phyloP scores from a whole-genome alignment of 345 rosid genomes.

The Populus euphratica region DNA sequence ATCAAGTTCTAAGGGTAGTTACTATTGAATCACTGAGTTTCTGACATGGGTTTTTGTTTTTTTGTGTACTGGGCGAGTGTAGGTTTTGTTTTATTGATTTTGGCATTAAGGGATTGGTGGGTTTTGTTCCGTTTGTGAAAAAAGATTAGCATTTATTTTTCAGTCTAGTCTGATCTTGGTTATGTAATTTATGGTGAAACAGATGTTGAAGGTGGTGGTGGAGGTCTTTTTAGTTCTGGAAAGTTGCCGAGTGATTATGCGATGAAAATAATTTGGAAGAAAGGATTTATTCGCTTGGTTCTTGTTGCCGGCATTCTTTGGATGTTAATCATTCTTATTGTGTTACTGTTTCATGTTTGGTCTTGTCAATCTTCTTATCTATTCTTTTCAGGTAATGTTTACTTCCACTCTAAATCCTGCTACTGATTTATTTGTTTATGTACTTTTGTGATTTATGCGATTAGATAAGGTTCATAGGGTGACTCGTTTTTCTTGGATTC shows the following conservation, averaged over 20 bases:
- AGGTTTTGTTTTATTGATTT: neutral
- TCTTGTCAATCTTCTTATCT: constrained; percentile 73
- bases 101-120: neutral
- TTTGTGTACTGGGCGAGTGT: no score
- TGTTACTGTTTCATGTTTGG: constrained; percentile 72
- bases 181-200: constrained; percentile 8
- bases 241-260: constrained; percentile 50
- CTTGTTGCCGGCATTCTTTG: constrained; percentile 74
- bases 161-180: neutral
- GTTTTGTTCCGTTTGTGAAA: neutral
- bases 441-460: neutral
- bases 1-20: neutral
- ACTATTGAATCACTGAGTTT: neutral
- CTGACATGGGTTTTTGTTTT: neutral
- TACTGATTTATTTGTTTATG: neutral
- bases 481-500: neutral
- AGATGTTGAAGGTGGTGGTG: constrained; percentile 58
- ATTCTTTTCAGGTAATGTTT: constrained; percentile 67
- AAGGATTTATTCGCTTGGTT: constrained; percentile 71
- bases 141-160: no score
- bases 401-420: neutral
- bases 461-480: neutral
- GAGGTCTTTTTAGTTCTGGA: constrained; percentile 50
- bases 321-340: constrained; percentile 82
- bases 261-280: constrained; percentile 54